Conservation (phyloP, 164 flowering plant genomes). For the grape (Vitis vinifera) region ASM3070453v1 NC_081814.1:13363001-13363500, state of each 20-base stretch:
- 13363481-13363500: conserved; percentile 32
- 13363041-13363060: conserved; percentile 19
- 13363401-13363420: conserved; percentile 17
- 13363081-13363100: conserved; percentile 38
- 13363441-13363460: conserved; percentile 30
- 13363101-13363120: conserved; percentile 7
- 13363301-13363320: background rate
- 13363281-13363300: conserved; percentile 21
- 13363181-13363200: conserved; percentile 38
- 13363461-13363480: conserved; percentile 36
- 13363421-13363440: conserved; percentile 22
- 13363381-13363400: conserved; percentile 20
- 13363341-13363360: conserved; percentile 26
- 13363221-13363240: conserved; percentile 25
- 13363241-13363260: conserved; percentile 19
- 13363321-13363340: conserved; percentile 7
- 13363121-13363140: conserved; percentile 17
- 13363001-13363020: conserved; percentile 14
- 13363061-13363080: conserved; percentile 21
- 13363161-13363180: conserved; percentile 22
- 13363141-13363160: conserved; percentile 11
- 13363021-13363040: conserved; percentile 24
- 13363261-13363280: conserved; percentile 28
- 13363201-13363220: conserved; percentile 23
- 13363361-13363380: conserved; percentile 26